A percentile compares a stretch with the other conserved stretches of the same genome.
Conservation (phyloP, 495 filamentous ascomycete genomes). For the Penicillium mononematosum region DNA sequence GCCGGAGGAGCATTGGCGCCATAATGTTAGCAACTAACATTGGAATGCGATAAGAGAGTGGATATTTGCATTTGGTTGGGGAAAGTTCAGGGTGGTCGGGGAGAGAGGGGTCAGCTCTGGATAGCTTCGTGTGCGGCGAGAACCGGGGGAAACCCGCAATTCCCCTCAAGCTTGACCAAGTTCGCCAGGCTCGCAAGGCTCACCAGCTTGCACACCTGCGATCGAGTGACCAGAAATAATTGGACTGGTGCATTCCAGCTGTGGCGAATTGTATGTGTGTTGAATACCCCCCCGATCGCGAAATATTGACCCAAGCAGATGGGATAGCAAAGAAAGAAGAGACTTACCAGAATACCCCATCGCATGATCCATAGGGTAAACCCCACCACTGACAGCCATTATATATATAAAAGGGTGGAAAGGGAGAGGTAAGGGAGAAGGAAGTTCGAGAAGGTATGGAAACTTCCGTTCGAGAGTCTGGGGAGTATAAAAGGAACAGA, state of each 20-base stretch:
- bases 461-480: background rate
- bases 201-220: background rate
- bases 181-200: background rate
- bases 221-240: background rate
- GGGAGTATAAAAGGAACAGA: background rate
- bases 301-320: background rate
- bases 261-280: background rate
- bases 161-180: background rate
- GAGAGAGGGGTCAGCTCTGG: background rate
- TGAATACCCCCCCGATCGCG: background rate
- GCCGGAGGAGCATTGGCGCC: constrained; percentile 10
- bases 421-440: constrained; percentile 10
- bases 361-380: constrained; percentile 26
- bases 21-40: constrained; percentile 6
- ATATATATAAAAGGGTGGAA: background rate
- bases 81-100: background rate
- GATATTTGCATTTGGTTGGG: background rate
- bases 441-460: background rate
- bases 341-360: constrained; percentile 29
- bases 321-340: background rate
- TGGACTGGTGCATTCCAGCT: background rate
- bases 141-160: constrained; percentile 1
- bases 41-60: background rate
- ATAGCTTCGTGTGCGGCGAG: background rate
- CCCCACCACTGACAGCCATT: constrained; percentile 27